These are phyloP conservation scores for Podospora comata DNA, from an alignment of 495 filamentous ascomycete species.

Conservation along the genomic window DNA sequence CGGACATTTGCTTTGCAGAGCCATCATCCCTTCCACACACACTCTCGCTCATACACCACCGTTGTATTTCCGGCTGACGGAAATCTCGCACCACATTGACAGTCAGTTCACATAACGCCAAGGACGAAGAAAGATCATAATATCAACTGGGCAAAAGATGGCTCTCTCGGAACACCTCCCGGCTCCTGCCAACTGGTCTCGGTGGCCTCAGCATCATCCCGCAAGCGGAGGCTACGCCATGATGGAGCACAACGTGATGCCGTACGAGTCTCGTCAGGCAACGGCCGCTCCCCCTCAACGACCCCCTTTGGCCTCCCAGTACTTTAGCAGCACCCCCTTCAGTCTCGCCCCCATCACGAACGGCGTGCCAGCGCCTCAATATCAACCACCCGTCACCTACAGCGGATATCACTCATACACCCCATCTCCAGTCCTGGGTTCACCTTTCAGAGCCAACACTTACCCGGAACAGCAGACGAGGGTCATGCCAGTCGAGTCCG, in stretches of 20 bases:
- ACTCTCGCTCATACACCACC: slow-evolving; percentile 7
- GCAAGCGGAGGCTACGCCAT: slow-evolving; percentile 35
- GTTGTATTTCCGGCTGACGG: background rate
- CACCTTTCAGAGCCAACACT: slow-evolving; percentile 38
- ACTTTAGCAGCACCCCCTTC: slow-evolving; percentile 36
- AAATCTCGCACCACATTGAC: slow-evolving; percentile 1
- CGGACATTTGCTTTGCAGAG: slow-evolving; percentile 17
- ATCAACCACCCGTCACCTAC: slow-evolving; percentile 30
- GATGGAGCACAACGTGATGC: slow-evolving; percentile 36
- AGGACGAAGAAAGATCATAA: slow-evolving; percentile 5
- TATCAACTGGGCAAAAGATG: slow-evolving; percentile 27
- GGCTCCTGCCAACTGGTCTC: slow-evolving; percentile 36
- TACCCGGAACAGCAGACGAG: slow-evolving; percentile 32
- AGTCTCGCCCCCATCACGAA: slow-evolving; percentile 35
- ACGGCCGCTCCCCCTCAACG: slow-evolving; percentile 32
- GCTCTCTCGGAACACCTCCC: slow-evolving; percentile 38
- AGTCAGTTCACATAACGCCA: background rate
- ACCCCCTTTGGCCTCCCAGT: slow-evolving; percentile 31
- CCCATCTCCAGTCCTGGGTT: slow-evolving; percentile 29
- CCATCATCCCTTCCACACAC: background rate
- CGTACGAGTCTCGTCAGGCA: slow-evolving; percentile 34
- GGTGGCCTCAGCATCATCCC: slow-evolving; percentile 42
- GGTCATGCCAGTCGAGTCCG: slow-evolving; percentile 17
- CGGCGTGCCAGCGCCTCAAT: slow-evolving; percentile 34
- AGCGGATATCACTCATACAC: slow-evolving; percentile 35